A percentile compares a stretch with the other conserved stretches of the same genome.
These are phyloP conservation scores for Sporobolus alterniflorus DNA, from an alignment of 202 grass and related monocot species.

Conservation along the genomic window DNA sequence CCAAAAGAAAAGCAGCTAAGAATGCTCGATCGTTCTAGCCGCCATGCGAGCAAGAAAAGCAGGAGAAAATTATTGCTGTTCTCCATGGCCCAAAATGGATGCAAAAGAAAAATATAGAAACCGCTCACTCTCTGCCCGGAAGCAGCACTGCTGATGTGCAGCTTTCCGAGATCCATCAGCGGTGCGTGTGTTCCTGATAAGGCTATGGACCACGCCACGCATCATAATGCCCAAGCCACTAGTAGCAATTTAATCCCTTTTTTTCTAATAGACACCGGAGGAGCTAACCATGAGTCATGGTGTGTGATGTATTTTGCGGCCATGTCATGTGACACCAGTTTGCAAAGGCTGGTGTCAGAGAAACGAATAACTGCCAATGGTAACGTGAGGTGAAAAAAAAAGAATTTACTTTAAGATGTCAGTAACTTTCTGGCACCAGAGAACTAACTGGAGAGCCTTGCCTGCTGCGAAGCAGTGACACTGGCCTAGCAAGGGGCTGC, in stretches of 20 bases:
- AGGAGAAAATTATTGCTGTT: slow-evolving; percentile 39
- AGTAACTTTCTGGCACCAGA: neutral
- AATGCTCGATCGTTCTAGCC: neutral
- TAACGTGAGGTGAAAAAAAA: neutral
- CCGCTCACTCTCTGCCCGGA: neutral
- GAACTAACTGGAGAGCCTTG: slow-evolving; percentile 11
- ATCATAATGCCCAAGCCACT: neutral
- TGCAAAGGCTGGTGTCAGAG: neutral
- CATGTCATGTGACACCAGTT: neutral
- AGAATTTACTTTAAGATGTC: neutral
- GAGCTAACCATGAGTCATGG: slow-evolving; percentile 5
- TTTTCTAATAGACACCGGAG: neutral
- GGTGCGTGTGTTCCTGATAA: neutral
- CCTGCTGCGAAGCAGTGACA: slow-evolving; percentile 39
- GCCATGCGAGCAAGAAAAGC: slow-evolving; percentile 20
- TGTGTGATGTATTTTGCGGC: neutral
- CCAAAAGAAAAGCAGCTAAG: neutral
- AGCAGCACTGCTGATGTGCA: slow-evolving; percentile 22
- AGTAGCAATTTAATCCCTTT: neutral
- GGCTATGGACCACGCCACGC: slow-evolving; percentile 22
- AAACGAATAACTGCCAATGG: neutral
- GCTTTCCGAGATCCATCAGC: slow-evolving; percentile 36
- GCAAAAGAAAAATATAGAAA: fast-evolving
- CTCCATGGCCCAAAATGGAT: neutral
- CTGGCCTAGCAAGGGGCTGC: neutral